Percentiles rank a stretch among this genome's conserved stretches.
These are phyloP conservation scores for Saccharomyces jurei DNA, from an alignment of 805 yeast species.

Conservation along the genomic window DNA sequence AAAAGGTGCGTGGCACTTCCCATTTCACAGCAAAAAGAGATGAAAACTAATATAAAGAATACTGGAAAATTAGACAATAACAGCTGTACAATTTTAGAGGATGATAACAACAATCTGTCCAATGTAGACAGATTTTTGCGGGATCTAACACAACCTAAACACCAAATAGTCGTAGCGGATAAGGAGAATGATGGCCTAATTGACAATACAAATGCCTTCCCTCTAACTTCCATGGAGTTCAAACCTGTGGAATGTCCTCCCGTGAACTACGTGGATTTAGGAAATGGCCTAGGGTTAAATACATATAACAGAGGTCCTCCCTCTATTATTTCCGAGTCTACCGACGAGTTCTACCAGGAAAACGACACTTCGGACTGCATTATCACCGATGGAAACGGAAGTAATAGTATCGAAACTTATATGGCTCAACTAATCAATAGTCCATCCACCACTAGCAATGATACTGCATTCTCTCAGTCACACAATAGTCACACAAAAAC, in stretches of 20 bases:
- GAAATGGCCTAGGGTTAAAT: constrained; percentile 31
- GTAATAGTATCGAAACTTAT: constrained; percentile 15
- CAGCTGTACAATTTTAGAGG: not conserved
- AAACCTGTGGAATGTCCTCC: not conserved
- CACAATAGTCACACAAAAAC: not conserved
- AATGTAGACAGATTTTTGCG: not conserved
- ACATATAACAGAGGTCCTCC: constrained; percentile 34
- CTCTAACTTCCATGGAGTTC: not conserved
- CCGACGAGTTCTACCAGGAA: constrained; percentile 22
- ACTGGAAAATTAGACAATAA: not conserved
- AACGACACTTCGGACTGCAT: constrained; percentile 5
- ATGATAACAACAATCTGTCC: not conserved
- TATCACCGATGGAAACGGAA: constrained; percentile 8
- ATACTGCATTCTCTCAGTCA: not conserved
- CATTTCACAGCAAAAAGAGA: not conserved
- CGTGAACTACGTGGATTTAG: constrained; percentile 25
- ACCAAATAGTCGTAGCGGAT: not conserved
- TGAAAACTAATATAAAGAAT: not conserved
- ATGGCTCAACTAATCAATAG: constrained; percentile 23
- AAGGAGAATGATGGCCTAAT: not conserved
- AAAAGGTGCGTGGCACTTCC: constrained; percentile 5
- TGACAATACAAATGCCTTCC: not conserved
- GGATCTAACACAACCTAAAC: not conserved
- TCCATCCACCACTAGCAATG: constrained; percentile 11
- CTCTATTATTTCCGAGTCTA: constrained; percentile 31